Conservation (phyloP, 2,329 filamentous ascomycete genomes). For the Fusarium foetens region DNA sequence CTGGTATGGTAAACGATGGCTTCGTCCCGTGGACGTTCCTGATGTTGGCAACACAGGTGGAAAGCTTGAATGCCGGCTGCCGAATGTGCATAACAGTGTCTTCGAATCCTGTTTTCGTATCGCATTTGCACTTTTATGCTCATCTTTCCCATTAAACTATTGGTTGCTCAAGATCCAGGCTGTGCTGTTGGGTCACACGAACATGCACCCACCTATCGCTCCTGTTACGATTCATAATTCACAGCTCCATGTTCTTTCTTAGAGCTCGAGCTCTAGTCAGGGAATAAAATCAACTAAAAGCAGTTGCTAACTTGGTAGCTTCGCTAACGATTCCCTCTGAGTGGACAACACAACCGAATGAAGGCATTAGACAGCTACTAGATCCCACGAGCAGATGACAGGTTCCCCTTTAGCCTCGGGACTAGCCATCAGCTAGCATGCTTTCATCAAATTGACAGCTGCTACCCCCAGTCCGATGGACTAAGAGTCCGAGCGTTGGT, state of each 20-base stretch:
- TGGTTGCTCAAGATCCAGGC: background rate
- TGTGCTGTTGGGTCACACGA: background rate
- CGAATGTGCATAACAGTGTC: background rate
- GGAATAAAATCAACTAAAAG: fast-evolving
- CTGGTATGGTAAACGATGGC: fast-evolving
- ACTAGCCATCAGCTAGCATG: background rate
- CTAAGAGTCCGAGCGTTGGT: background rate
- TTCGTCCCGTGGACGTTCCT: background rate
- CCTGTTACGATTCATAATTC: background rate
- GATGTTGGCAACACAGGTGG: no score
- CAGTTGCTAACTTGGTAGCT: fast-evolving
- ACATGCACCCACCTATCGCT: background rate
- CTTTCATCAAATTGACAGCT: background rate
- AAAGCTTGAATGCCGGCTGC: background rate
- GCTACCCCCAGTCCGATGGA: fast-evolving
- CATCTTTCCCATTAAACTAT: background rate
- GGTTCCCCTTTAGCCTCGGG: background rate
- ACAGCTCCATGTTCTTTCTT: no score
- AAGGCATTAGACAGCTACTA: background rate
- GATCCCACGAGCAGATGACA: no score
- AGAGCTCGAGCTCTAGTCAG: background rate
- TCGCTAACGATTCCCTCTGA: background rate
- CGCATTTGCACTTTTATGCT: background rate
- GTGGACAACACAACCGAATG: background rate
- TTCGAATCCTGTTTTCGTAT: fast-evolving